Evolutionary conservation across 2,329 filamentous ascomycete genomes (phyloP), one percentile per base, ranked within the genome.

Genomic region (Claviceps sp.): DNA sequence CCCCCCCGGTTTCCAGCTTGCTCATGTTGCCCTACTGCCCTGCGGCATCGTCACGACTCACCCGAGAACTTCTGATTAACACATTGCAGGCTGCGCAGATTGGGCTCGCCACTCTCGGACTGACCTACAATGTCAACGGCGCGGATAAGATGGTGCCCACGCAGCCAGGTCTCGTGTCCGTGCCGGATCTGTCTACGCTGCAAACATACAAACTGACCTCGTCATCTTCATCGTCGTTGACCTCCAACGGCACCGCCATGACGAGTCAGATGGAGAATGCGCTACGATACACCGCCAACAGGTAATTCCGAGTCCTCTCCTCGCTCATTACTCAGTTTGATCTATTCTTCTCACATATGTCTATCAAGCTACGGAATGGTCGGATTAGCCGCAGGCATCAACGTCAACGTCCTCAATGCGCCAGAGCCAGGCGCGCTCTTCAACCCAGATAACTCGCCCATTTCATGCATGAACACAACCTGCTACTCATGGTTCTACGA

Each of bases 211-310:
- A 57, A 14, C 47, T 68, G 16, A 56, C 57, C 4, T 55, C 57
- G 9, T 56, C 41, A 6, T 56, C 57, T 5, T 55, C 57, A 8
- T 56, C 26, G 8, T 34, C 30, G 30, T 34, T 34, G 30, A 4
- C 30, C 30, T 34, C 36, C 7, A 46, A 43, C 14, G 7, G 51
- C 5, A 43, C 30, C 16, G 45, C 47, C 5, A 47, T 50, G 11
- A n/a, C 34, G 20, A 50, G 48, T 7, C 58, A 60, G 20, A 54
- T 56, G 2, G 50, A 55, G 14, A 61, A 56, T n/a, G 67, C 69
- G 24, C 60, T 71, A 22, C 61, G 70, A 48, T 73, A 70, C 47
- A 70, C 67, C 1, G 72, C 72, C 13, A 71, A 73, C 38, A 67
- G 63, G 67, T 66, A 49, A 36, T n/a, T 26, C 24, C 8, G n/a